Evolutionary conservation across 1,139 yeast genomes (phyloP), one percentile per base, ranked within the genome.

Genomic region (Debaryomyces coudertii): DNA sequence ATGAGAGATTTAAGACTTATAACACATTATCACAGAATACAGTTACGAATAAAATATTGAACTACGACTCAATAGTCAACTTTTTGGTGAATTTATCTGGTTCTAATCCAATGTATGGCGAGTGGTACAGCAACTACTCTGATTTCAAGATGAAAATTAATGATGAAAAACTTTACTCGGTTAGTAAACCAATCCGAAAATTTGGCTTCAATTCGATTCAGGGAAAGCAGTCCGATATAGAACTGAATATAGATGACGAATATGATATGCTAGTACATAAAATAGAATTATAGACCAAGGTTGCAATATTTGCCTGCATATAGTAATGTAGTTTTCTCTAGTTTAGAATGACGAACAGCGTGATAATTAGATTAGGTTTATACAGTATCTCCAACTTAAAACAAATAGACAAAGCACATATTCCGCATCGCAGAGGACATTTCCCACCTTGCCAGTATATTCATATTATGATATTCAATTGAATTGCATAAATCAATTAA

Each of bases 371-470:
- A 22, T 12, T n/a, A n/a, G 9, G 16, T 14, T 28, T 28, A 31
- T 38, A 34, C 5, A 34, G 14, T 35, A 23, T 22, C 22, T 18
- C 18, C 20, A 18, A 31, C 16, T 28, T 31, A 37, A 5, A 36
- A 29, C 28, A 20, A 37, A n/a, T 18, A 37, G 20, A 58, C 35
- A 50, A 74, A 73, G 80, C 71, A 82, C 60, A 71, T 80, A 49
- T 82, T 82, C 61, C 74, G 85, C 58, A 66, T 82, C 62, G 44
- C 80, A 40, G 90, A 93, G 29, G 99, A 93, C 62, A 63, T 89
- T 50, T 82, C 95, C 43, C 99, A 93, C 64, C 72, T 89, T 64
- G 83, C 87, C 35, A 85, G 96, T 59, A 87, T 89, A 50, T 71
- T 88, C 50, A 77, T 93, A 49, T 76, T 93, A 53, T 74, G 92